phyloP scores from a whole-genome alignment of 2,329 filamentous ascomycete species.

The Trichoderma hamatum region DNA sequence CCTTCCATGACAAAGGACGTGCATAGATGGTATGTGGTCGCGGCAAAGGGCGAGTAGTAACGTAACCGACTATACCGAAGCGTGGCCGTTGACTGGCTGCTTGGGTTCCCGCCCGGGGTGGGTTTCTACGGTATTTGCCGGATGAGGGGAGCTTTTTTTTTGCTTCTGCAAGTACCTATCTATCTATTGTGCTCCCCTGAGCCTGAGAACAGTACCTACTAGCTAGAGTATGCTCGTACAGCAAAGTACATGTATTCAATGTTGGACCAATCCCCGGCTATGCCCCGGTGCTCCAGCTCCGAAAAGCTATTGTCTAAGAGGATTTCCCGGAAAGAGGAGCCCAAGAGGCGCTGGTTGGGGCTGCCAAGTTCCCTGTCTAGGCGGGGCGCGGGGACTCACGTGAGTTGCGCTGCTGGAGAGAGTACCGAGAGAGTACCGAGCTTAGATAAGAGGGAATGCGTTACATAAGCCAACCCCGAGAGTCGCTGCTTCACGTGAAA shows the following conservation, averaged over 20 bases:
- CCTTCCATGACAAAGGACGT: neutral
- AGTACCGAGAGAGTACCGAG: slow-evolving; percentile 7
- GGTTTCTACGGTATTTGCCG: slow-evolving; percentile 8
- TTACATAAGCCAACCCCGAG: neutral
- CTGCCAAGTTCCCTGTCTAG: neutral
- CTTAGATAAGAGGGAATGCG: neutral
- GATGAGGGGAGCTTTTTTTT: slow-evolving; percentile 22
- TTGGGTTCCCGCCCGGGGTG: neutral
- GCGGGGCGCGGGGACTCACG: slow-evolving; percentile 4
- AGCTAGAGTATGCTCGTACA: too few relatives aligned
- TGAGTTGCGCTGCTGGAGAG: neutral
- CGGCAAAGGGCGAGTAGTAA: neutral
- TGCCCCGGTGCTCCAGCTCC: neutral
- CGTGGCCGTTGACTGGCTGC: neutral
- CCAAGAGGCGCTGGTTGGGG: neutral
- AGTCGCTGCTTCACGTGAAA: neutral
- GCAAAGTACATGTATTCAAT: too few relatives aligned
- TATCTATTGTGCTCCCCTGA: neutral
- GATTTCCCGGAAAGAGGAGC: slow-evolving; percentile 25
- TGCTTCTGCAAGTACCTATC: neutral
- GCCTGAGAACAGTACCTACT: too few relatives aligned
- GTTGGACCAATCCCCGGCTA: neutral
- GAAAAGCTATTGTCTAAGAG: slow-evolving; percentile 13
- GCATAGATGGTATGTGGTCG: neutral
- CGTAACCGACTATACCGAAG: slow-evolving; percentile 27